Percentiles rank a stretch among this genome's conserved stretches.
Conservation (phyloP, 2,329 filamentous ascomycete species). For the Cyanodermella asteris region DNA sequence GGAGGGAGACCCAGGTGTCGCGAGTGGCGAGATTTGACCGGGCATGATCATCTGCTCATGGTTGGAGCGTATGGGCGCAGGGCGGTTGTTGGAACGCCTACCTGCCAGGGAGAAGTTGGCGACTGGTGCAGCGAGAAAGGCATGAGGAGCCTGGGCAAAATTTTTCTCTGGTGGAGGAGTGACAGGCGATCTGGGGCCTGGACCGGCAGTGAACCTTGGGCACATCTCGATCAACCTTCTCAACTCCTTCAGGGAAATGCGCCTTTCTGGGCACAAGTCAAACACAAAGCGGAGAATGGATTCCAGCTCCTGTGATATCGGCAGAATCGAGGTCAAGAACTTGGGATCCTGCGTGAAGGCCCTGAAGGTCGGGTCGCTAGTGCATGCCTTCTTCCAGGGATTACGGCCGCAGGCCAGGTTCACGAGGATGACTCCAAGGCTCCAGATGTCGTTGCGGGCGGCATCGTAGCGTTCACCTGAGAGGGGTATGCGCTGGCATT, state of each 20-base stretch:
- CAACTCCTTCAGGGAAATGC: constrained; percentile 65
- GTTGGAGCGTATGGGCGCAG: no score
- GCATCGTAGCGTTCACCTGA: constrained; percentile 65
- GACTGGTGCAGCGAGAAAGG: no score
- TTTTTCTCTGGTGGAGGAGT: constrained; percentile 3
- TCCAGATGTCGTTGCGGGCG: constrained; percentile 93
- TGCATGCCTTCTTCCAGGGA: constrained; percentile 91
- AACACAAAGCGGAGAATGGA: constrained; percentile 74
- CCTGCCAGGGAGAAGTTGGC: no score
- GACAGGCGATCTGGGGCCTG: constrained; percentile 11
- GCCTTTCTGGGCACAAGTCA: constrained; percentile 58
- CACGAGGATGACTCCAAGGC: constrained; percentile 89
- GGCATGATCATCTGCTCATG: no score
- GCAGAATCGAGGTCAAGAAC: constrained; percentile 83
- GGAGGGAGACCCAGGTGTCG: no score
- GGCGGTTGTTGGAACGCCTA: no score
- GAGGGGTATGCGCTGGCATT: constrained; percentile 64
- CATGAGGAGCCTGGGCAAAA: constrained; percentile 1
- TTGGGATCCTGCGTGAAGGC: constrained; percentile 67
- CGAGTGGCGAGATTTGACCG: no score
- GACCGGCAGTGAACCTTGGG: constrained; percentile 42
- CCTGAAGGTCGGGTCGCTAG: constrained; percentile 84
- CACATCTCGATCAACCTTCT: constrained; percentile 56
- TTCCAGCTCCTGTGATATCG: constrained; percentile 75
- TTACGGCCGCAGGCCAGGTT: constrained; percentile 96